Evolutionary conservation across 306 rosid genomes (phyloP), one percentile per base, ranked within the genome.

Genomic region (Dryas octopetala): DNA sequence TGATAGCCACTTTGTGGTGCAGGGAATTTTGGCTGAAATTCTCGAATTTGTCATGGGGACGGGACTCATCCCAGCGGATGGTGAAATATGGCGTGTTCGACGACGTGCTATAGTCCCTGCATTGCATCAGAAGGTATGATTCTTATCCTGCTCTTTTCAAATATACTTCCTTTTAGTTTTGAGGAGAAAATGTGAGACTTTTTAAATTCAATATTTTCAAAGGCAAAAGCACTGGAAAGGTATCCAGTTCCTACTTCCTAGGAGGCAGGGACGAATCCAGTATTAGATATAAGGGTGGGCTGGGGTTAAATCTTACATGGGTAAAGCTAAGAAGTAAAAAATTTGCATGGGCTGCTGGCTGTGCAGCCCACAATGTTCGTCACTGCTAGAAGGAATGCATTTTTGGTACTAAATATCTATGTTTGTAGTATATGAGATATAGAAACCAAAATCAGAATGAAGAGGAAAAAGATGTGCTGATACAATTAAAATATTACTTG

Each of bases 21-120:
- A 95, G 99, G 99, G 99, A 51, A 91, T 95, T 80, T 84, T 95
- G 89, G 99, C 99, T 68, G 99, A 95, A 88, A 95, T 95, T 74
- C 85, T 95, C 8, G 93, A 95, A 7, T 95, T 95, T 78, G 99
- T 95, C 63, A 95, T 95, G 99, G 99, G 99, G 62, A 95, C 84
- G 74, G 99, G 99, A 64, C 97, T 95, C 63, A 95, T 95, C 83
- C 99, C 99, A 41, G 99, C 99, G 70, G 99, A 95, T 62, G 99
- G 99, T 59, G 97, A 95, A 78, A 86, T 95, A 78, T 95, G 99
- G 99, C 91, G 91, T 71, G 84, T 83, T 40, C 83, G 99, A 57
- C 89, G 97, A 32, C 93, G 97, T 66, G 85, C 93, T 76, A 88
- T 95, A 74, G 99, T 95, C 74, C 99, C 99, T 43, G 93, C 97